These are phyloP conservation scores for Taxillus chinensis DNA, from an alignment of 164 flowering plant genomes.

Conservation along the genomic window DNA sequence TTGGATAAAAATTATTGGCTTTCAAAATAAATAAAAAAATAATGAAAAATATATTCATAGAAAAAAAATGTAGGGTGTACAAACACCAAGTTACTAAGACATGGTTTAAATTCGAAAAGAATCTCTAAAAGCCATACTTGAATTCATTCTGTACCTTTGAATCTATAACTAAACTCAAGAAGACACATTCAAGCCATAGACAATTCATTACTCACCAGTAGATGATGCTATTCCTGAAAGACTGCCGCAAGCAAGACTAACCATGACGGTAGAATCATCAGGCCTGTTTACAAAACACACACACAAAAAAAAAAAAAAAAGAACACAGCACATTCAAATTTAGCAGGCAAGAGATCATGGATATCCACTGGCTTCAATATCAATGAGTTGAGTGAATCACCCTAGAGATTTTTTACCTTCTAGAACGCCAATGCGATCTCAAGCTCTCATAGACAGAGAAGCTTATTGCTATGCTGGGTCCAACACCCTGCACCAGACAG, in stretches of 20 bases:
- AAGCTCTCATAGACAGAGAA: slow-evolving; percentile 71
- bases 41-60: too few relatives aligned
- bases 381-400: not conserved
- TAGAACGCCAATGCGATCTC: slow-evolving; percentile 51
- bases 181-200: not conserved
- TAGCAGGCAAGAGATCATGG: not conserved
- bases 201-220: slow-evolving; percentile 36
- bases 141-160: too few relatives aligned
- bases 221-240: slow-evolving; percentile 86
- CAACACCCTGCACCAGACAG: slow-evolving; percentile 61
- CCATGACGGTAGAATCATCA: slow-evolving; percentile 47
- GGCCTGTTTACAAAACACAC: slow-evolving; percentile 40
- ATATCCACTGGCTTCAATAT: not conserved
- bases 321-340: not conserved
- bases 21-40: too few relatives aligned
- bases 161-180: not conserved
- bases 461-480: slow-evolving; percentile 77
- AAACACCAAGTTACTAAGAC: too few relatives aligned
- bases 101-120: too few relatives aligned
- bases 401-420: slow-evolving; percentile 32
- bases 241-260: slow-evolving; percentile 82
- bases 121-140: too few relatives aligned
- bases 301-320: slow-evolving; percentile 1
- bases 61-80: too few relatives aligned
- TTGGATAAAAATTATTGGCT: too few relatives aligned